Conservation (phyloP, 441 rosid species). For the Kokia cookei region DNA sequence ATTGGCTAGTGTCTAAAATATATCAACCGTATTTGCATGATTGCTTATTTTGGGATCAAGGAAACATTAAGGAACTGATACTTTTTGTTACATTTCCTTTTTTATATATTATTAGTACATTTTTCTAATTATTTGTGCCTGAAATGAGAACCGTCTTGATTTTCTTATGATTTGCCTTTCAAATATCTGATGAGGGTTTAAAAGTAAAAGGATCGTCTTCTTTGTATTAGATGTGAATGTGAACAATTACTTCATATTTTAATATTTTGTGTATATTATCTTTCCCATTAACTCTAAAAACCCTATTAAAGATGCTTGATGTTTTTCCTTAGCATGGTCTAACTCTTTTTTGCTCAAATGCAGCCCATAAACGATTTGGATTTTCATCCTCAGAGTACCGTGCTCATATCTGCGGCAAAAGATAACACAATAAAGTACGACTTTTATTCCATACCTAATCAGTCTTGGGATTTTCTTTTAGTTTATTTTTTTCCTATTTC, state of each 20-base stretch:
- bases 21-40: neutral
- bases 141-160: neutral
- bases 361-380: slow-evolving; percentile 87
- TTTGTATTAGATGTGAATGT: neutral
- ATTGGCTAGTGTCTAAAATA: neutral
- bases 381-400: slow-evolving; percentile 74
- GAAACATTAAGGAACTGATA: neutral
- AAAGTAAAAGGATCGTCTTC: neutral
- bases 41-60: neutral
- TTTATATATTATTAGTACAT: neutral
- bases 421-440: slow-evolving; percentile 75
- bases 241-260: neutral
- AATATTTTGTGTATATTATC: neutral
- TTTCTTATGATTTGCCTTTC: neutral
- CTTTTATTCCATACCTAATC: slow-evolving; percentile 2
- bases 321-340: slow-evolving; percentile 3
- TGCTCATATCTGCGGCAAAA: slow-evolving; percentile 73
- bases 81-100: neutral
- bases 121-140: neutral
- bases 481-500: neutral
- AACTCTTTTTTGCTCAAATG: slow-evolving; percentile 17
- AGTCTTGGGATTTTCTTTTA: neutral
- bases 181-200: neutral
- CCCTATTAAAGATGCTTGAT: slow-evolving; percentile 4
- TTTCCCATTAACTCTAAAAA: neutral